Percentiles rank a stretch among this genome's conserved stretches.
Conservation (phyloP, 768 basidiomycete genomes). For the Lactarius trivialis region DNA sequence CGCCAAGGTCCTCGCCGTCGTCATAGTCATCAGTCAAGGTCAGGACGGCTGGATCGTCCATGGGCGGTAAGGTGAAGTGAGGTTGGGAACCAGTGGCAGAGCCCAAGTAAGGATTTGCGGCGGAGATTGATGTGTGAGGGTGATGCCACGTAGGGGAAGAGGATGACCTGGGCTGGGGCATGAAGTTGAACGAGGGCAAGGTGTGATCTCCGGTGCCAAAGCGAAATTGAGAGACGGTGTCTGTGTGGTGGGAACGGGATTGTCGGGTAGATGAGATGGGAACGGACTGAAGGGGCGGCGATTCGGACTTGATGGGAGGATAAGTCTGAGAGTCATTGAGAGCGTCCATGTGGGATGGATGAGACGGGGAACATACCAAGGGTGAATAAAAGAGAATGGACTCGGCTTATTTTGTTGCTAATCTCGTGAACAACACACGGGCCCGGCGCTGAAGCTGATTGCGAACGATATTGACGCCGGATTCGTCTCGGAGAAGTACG, state of each 20-base stretch:
- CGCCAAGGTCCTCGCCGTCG: slow-evolving; percentile 48
- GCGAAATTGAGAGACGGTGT: slow-evolving; percentile 22
- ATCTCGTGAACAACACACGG: not conserved
- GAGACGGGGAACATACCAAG: not conserved
- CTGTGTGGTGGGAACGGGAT: not conserved
- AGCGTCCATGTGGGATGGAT: not conserved
- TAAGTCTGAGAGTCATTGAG: not conserved
- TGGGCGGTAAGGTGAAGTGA: slow-evolving; percentile 12
- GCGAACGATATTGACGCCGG: not conserved
- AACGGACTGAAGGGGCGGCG: slow-evolving; percentile 12
- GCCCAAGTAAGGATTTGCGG: slow-evolving; percentile 2
- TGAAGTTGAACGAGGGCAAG: slow-evolving; percentile 22
- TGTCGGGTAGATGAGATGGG: slow-evolving; percentile 8
- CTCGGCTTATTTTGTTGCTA: not conserved
- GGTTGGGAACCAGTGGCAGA: slow-evolving; percentile 4
- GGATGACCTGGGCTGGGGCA: slow-evolving; percentile 22
- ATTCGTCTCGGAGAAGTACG: not conserved
- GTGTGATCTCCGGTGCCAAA: slow-evolving; percentile 27
- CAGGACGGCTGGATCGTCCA: slow-evolving; percentile 29
- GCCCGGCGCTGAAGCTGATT: not conserved
- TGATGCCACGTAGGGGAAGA: slow-evolving; percentile 22
- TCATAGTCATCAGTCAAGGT: slow-evolving; percentile 60
- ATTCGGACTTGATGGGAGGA: slow-evolving; percentile 21
- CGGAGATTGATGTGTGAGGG: not conserved
- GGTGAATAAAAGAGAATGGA: slow-evolving; percentile 8